Percentiles rank a stretch among this genome's conserved stretches.
Conservation (phyloP, 78 protist genomes). For the Dictyostelium discoideum region DNA sequence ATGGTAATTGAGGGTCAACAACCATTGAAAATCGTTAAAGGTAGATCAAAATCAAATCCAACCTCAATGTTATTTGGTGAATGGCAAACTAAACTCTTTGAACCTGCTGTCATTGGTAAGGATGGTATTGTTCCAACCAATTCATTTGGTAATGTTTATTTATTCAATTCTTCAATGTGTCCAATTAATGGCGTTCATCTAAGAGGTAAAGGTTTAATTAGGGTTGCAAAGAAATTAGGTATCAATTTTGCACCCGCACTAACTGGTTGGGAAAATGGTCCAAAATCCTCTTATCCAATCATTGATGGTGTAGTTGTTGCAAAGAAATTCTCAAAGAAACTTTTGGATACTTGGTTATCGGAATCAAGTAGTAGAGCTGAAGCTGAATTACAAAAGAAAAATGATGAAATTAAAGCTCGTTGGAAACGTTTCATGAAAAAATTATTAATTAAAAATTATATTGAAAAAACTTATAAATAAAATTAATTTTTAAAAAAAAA, state of each 20-base stretch:
- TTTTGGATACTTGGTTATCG: constrained; percentile 58
- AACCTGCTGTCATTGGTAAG: background rate
- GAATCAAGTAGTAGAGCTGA: background rate
- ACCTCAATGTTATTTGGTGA: constrained; percentile 44
- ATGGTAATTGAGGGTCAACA: constrained; percentile 38
- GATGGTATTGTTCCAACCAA: constrained; percentile 62
- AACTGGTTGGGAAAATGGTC: constrained; percentile 65
- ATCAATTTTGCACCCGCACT: constrained; percentile 75
- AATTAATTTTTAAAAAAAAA: too few species aligned
- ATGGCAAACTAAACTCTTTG: constrained; percentile 59
- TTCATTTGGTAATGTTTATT: constrained; percentile 62
- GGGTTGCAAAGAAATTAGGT: constrained; percentile 48
- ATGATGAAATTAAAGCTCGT: constrained; percentile 20
- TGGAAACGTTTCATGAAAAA: constrained; percentile 43
- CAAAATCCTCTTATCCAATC: background rate
- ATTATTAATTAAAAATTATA: constrained; percentile 45
- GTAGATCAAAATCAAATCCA: constrained; percentile 16
- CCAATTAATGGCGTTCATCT: constrained; percentile 76
- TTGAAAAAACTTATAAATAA: constrained; percentile 7
- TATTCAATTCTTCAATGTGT: constrained; percentile 69
- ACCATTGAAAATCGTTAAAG: constrained; percentile 69
- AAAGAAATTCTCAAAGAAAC: constrained; percentile 12
- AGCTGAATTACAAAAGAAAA: constrained; percentile 4
- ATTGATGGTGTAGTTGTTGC: constrained; percentile 76
- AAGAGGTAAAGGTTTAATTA: constrained; percentile 16